Evolutionary conservation across 148 eudicot genomes (phyloP).

Genomic region (Chenopodium formosanum): DNA sequence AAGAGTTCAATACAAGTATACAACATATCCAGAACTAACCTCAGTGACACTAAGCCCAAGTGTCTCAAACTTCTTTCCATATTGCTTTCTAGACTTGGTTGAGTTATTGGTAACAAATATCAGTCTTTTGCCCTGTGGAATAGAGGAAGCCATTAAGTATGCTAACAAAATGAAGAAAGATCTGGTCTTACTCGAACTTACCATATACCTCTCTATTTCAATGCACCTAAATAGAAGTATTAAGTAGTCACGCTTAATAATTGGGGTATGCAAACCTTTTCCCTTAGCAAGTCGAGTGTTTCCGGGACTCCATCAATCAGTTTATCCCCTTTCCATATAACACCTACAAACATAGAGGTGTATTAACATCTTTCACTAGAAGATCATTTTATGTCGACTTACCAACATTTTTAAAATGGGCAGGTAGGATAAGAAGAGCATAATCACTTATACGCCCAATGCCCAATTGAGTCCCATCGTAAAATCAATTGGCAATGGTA

Average conservation of each 20-base stretch:
- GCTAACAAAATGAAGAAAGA: background rate
- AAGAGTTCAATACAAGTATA: slow-evolving; percentile 2
- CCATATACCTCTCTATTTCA: background rate
- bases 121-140: slow-evolving; percentile 77
- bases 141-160: background rate
- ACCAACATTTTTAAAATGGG: background rate
- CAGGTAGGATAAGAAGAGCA: background rate
- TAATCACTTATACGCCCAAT: background rate
- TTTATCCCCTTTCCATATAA: slow-evolving; percentile 96
- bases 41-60: slow-evolving; percentile 86
- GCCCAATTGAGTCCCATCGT: too few relatives aligned
- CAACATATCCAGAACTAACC: slow-evolving; percentile 43
- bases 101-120: slow-evolving; percentile 98
- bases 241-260: background rate
- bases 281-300: slow-evolving; percentile 85
- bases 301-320: slow-evolving; percentile 92
- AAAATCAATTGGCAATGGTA: background rate
- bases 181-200: background rate
- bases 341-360: slow-evolving; percentile 50
- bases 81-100: slow-evolving; percentile 96
- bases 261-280: slow-evolving; percentile 54
- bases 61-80: slow-evolving; percentile 92
- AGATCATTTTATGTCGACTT: background rate
- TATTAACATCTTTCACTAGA: slow-evolving; percentile 5
- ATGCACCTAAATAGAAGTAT: background rate